phyloP scores from a whole-genome alignment of 495 filamentous ascomycete genomes.

The Neurospora sp. region DNA sequence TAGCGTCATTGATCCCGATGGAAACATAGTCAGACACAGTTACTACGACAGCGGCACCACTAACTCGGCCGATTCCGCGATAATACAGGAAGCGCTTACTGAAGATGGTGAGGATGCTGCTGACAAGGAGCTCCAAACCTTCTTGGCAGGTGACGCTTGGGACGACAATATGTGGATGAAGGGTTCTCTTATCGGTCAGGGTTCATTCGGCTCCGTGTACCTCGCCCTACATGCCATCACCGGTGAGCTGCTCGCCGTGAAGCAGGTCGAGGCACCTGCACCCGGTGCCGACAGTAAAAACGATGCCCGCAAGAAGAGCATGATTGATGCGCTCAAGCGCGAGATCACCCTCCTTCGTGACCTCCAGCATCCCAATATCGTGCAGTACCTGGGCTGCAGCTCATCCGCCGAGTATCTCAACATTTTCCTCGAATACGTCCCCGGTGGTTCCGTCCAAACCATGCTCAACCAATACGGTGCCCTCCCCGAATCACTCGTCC shows the following conservation, averaged over 20 bases:
- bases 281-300: constrained; percentile 65
- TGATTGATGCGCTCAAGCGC: constrained; percentile 93
- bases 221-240: constrained; percentile 95
- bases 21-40: constrained; percentile 56
- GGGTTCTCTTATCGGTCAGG: constrained; percentile 90
- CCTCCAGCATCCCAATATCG: constrained; percentile 92
- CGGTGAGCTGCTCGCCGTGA: constrained; percentile 95
- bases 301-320: constrained; percentile 88
- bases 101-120: constrained; percentile 83
- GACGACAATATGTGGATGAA: constrained; percentile 99
- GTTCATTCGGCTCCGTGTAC: constrained; percentile 94
- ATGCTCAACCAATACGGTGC: constrained; percentile 98
- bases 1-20: constrained; percentile 64
- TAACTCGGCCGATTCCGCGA: constrained; percentile 48
- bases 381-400: constrained; percentile 91
- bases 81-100: constrained; percentile 54
- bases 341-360: constrained; percentile 93
- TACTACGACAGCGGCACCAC: constrained; percentile 77
- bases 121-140: constrained; percentile 65
- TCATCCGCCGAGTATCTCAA: constrained; percentile 89
- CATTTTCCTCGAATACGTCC: constrained; percentile 99
- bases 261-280: constrained; percentile 91
- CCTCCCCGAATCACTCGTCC: constrained; percentile 83
- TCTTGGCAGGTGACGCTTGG: constrained; percentile 86
- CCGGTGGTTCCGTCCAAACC: constrained; percentile 90